These are phyloP conservation scores for Boletus tomentosulus DNA, from an alignment of 768 basidiomycete genomes.

Conservation along the genomic window DNA sequence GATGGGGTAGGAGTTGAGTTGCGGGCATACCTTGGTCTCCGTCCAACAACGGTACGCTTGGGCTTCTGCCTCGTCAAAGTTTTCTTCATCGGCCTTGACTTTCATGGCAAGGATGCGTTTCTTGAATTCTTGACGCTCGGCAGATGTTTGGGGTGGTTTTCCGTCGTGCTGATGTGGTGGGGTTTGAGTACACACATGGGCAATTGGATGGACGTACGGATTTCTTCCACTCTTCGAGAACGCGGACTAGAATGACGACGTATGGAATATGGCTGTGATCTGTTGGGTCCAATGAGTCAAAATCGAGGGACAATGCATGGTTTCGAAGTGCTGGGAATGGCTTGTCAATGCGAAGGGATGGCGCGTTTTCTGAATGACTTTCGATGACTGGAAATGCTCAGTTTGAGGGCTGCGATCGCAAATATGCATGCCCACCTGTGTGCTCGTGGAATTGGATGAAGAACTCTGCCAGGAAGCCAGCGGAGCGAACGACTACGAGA, in stretches of 20 bases:
- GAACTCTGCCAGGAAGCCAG: slow-evolving; percentile 88
- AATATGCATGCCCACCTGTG: slow-evolving; percentile 49
- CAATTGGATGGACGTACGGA: slow-evolving; percentile 43
- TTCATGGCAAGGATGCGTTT: slow-evolving; percentile 56
- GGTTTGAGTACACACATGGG: not conserved
- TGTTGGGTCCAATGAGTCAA: slow-evolving; percentile 78
- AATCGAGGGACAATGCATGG: slow-evolving; percentile 67
- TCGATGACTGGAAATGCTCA: slow-evolving; percentile 63
- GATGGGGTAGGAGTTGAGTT: slow-evolving; percentile 1
- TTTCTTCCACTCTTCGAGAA: slow-evolving; percentile 79
- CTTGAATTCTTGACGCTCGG: slow-evolving; percentile 80
- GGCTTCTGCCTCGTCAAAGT: slow-evolving; percentile 91
- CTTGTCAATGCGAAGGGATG: slow-evolving; percentile 79
- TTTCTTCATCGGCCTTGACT: slow-evolving; percentile 86
- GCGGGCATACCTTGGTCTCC: slow-evolving; percentile 38
- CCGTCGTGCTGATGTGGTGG: slow-evolving; percentile 56
- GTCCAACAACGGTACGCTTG: slow-evolving; percentile 85
- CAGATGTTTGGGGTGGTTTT: slow-evolving; percentile 44
- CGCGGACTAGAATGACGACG: slow-evolving; percentile 81
- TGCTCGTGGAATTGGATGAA: slow-evolving; percentile 89
- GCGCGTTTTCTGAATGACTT: slow-evolving; percentile 73
- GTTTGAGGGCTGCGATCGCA: not conserved
- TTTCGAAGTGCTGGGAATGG: slow-evolving; percentile 81
- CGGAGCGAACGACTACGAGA: slow-evolving; percentile 74
- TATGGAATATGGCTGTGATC: slow-evolving; percentile 91